Base-by-base conservation (phyloP, 768 basidiomycete species). In the Butyriboletus loyo region DNA sequence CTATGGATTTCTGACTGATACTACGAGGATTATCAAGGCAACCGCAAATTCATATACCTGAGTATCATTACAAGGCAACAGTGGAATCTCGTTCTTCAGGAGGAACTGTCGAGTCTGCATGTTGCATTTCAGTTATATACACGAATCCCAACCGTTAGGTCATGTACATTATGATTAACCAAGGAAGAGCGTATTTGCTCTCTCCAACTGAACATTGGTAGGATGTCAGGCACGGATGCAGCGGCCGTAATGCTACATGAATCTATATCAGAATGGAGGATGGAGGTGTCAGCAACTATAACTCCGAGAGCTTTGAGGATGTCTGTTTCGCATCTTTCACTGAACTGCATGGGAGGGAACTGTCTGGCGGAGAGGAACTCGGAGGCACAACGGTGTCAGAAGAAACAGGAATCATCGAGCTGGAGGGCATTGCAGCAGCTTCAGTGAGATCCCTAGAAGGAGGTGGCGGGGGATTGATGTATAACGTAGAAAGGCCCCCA, bases 1-100 rank as follows among this genome's bases (percentile, higher is more conserved):
- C 55, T 83, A 81, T 47, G 82, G 80, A 5, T 84, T 82, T 64
- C 70, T 81, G 11, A 76, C 75, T 8, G 69, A 74, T 52, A 64
- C 71, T 2, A 50, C 53, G 34, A 65, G 63, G 28, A 65, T 76
- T 22, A 58, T 69, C 31, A 32, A 53, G 25, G 65, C 59, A n/a
- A 49, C 40, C 19, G 34, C 41, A 17, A 15, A 37, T 41, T 47
- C 27, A 38, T 28, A 28, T 37, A 32, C 37, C 19, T 24, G 22
- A 21, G 14, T 21, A 22, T 46, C 6, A 10, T 46, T 11, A 45
- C 25, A 32, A 40, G 2, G 11, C 15, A 4, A 34, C 11, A 44
- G 24, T 36, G 39, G 34, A 45, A 30, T 45, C 35, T 49, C 28
- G 22, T 10, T 10, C 36, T 34, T 34, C 21, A 37, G 8, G 36